These are phyloP conservation scores for Gentiana straminea DNA, from an alignment of 257 asterid genomes.

Conservation along the genomic window DNA sequence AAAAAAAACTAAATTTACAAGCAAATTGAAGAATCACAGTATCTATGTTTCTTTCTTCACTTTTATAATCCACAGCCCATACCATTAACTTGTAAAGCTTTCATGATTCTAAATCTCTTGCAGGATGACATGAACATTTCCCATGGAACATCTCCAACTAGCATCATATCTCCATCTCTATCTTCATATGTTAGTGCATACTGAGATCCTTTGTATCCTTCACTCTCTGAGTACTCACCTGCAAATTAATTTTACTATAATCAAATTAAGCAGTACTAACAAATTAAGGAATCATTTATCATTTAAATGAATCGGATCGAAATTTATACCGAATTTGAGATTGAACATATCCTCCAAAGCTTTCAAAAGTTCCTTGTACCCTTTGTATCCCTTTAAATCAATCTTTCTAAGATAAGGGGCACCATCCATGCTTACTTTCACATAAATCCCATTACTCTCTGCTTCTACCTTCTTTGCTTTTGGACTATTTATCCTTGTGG, in stretches of 20 bases:
- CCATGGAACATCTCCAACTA: conserved; percentile 86
- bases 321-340: conserved; percentile 43
- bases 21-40: no score
- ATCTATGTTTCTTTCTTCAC: no score
- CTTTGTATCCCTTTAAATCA: conserved; percentile 44
- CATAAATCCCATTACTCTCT: conserved; percentile 39
- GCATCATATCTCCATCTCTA: conserved; percentile 84
- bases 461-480: conserved; percentile 35
- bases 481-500: conserved; percentile 37
- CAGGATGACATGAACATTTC: conserved; percentile 64
- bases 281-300: no score
- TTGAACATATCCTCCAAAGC: conserved; percentile 73
- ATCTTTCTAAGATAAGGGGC: conserved; percentile 75
- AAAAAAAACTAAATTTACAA: no score
- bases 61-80: conserved; percentile 39
- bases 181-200: conserved; percentile 84
- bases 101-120: conserved; percentile 71
- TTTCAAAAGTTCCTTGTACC: conserved; percentile 38
- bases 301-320: no score
- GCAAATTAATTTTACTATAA: background rate
- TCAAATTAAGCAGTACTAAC: no score
- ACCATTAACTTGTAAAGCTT: conserved; percentile 62
- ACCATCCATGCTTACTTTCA: conserved; percentile 88
- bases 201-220: conserved; percentile 75
- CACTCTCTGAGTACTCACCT: conserved; percentile 64